Evolutionary conservation across 805 yeast genomes (phyloP), one percentile per base, ranked within the genome.

Genomic region (Kodamaea restingae): DNA sequence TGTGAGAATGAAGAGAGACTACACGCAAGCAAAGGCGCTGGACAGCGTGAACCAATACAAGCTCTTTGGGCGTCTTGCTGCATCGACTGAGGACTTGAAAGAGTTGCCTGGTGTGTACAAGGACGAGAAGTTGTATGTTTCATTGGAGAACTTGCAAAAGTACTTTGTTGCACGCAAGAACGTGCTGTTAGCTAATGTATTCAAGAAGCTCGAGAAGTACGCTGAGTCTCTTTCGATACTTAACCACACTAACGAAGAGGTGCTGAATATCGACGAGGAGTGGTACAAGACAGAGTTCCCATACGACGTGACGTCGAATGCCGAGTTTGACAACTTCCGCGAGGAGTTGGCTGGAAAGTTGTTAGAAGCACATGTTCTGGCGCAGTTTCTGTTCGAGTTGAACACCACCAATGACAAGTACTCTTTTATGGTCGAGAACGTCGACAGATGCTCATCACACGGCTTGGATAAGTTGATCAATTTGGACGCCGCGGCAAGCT

Each of bases 51-150:
- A 20, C 15, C 34, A 37, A 20, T 53, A 71, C 29, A 70, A 81
- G 41, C 56, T 82, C 17, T 71, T 69, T 43, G 76, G 73, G 15
- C 65, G 71, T 7, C 70, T 86, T 27, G 57, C 71, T 9, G 63
- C 70, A 34, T 78, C 84, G 12, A 56, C 82, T 25, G 61, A 61
- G 3, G 82, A 81, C 47, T 61, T 88, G 33, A 69, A 75, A 52
- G 95, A 88, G 44, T 71, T 93, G 37, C 96, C 97, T 0, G 98
- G 98, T 70, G 95, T 91, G 14, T 80, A 84, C 54, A 85, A 86
- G 38, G 95, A 88, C 55, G 93, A 84, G 38, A 80, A 73, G 15
- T 69, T 91, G 39, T 57, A 66, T 45, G 61, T 63, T 5, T 75
- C 82, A 7, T 65, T 93, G 32, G 70, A 67, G 9, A 49, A 70